A percentile compares a stretch with the other conserved stretches of the same genome.
Conservation (phyloP, 768 basidiomycete species). For the Leucocoprinus sp. region DNA sequence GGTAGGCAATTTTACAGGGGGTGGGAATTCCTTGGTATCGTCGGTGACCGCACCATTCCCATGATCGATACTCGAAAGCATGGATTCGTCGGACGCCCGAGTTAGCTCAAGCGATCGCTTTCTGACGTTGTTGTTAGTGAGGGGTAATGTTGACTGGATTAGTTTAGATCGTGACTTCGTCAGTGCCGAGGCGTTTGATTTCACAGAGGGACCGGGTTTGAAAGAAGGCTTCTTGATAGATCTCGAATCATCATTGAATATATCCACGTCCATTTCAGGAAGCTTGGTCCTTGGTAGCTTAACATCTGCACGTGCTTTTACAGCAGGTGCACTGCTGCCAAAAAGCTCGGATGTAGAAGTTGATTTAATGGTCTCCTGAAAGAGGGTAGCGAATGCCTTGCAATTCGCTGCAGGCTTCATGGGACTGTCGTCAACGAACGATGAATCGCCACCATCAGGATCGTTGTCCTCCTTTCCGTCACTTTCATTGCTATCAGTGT, state of each 20-base stretch:
- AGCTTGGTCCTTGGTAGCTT: neutral
- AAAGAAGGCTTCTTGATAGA: neutral
- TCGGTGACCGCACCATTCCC: conserved; percentile 16
- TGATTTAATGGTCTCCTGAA: conserved; percentile 35
- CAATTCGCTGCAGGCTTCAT: conserved; percentile 49
- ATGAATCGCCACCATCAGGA: conserved; percentile 25
- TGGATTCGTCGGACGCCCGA: conserved; percentile 35
- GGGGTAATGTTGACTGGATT: conserved; percentile 6
- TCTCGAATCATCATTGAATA: neutral
- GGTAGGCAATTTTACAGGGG: conserved; percentile 20
- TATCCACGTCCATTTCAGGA: conserved; percentile 7
- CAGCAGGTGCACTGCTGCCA: neutral
- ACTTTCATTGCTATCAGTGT: conserved; percentile 17
- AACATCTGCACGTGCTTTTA: neutral
- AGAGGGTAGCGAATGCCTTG: conserved; percentile 60
- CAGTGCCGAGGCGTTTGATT: neutral
- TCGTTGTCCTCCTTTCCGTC: conserved; percentile 30
- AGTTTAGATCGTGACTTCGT: conserved; percentile 8
- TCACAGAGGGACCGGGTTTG: neutral
- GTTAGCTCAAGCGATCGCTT: neutral
- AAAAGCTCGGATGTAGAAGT: conserved; percentile 12
- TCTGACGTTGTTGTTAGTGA: conserved; percentile 3
- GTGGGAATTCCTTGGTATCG: conserved; percentile 17
- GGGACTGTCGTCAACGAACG: conserved; percentile 66
- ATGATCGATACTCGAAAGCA: conserved; percentile 26